A percentile compares a stretch with the other conserved stretches of the same genome.
Conservation (phyloP, 2,329 filamentous ascomycete genomes). For the Apiospora phragmitis region DNA sequence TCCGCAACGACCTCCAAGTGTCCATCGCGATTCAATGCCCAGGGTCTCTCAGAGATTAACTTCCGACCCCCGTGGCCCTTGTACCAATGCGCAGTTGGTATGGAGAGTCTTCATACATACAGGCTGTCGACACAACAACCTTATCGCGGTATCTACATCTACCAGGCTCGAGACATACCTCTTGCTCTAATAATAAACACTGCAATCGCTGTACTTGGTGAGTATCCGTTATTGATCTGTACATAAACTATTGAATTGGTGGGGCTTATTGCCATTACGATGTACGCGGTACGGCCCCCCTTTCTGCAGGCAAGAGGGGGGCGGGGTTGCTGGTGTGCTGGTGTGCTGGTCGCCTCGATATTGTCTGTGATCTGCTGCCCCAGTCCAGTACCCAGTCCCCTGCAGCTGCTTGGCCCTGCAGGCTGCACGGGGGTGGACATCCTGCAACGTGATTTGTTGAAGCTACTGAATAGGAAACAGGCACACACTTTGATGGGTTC, state of each 20-base stretch:
- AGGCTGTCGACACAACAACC: not conserved
- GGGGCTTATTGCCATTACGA: not conserved
- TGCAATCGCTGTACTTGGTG: not conserved
- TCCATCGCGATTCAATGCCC: not conserved
- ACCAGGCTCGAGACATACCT: not conserved
- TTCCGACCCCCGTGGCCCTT: not conserved
- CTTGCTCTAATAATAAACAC: not conserved
- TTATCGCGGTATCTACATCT: not conserved
- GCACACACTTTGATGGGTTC: not conserved
- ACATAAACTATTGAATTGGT: not conserved
- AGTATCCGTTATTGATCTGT: not conserved
- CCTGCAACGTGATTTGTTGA: not conserved
- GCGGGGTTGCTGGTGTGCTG: not conserved
- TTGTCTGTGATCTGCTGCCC: conserved; percentile 1
- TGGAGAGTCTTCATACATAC: not conserved
- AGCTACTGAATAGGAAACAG: not conserved
- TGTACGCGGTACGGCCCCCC: not conserved
- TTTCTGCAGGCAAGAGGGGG: not conserved
- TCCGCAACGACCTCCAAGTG: not conserved
- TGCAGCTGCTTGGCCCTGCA: not conserved
- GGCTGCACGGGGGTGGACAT: not conserved
- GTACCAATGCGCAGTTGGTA: too few species aligned
- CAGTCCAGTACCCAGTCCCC: not conserved
- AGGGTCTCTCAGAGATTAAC: not conserved
- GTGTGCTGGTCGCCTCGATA: not conserved